Conservation (phyloP, 1,139 yeast species). For the Candida smagusa region DNA sequence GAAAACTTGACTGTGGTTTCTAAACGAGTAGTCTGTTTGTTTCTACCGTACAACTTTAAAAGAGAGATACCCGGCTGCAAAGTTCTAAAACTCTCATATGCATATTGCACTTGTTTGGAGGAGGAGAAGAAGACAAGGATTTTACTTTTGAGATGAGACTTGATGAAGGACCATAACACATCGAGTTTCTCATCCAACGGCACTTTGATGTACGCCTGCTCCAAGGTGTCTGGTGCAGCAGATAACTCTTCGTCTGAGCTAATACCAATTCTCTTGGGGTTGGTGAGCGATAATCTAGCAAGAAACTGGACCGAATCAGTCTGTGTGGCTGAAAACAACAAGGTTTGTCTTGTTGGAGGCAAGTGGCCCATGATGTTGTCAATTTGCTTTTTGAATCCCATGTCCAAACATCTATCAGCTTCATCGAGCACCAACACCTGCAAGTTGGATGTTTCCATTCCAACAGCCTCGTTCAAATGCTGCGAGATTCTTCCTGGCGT, state of each 20-base stretch:
- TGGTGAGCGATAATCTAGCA: conserved; percentile 81
- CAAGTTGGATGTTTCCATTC: conserved; percentile 74
- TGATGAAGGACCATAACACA: conserved; percentile 83
- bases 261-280: conserved; percentile 73
- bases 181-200: conserved; percentile 81
- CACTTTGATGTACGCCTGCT: conserved; percentile 74
- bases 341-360: conserved; percentile 84
- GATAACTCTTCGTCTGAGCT: conserved; percentile 45
- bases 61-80: conserved; percentile 95
- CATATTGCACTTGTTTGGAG: conserved; percentile 92
- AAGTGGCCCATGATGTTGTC: conserved; percentile 82
- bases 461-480: conserved; percentile 91
- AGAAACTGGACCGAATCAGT: conserved; percentile 82
- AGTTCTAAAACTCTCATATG: conserved; percentile 85
- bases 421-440: conserved; percentile 88
- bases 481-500: conserved; percentile 96
- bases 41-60: conserved; percentile 90
- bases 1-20: conserved; percentile 87
- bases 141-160: conserved; percentile 81
- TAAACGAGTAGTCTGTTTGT: conserved; percentile 88
- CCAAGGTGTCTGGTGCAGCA: conserved; percentile 78
- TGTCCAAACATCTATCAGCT: conserved; percentile 93
- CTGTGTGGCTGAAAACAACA: conserved; percentile 90
- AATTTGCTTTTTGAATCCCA: conserved; percentile 90
- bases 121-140: conserved; percentile 87